Conservation (phyloP, 2,329 filamentous ascomycete genomes). For the Microdochium nivale region DNA sequence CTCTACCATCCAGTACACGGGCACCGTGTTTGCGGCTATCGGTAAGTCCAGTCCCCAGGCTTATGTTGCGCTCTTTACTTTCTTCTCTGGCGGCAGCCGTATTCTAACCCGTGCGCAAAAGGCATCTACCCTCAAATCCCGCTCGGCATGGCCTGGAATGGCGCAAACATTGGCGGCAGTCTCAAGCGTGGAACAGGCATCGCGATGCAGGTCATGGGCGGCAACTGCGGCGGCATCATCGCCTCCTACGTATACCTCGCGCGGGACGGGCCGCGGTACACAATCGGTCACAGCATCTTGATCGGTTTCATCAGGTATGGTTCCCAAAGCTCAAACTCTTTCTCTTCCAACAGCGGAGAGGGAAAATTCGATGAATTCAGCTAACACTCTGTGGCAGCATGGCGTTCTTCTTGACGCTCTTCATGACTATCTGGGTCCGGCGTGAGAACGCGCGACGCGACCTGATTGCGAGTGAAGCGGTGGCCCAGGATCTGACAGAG, state of each 20-base stretch:
- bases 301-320: slow-evolving; percentile 16
- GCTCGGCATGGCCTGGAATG: slow-evolving; percentile 48
- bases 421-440: slow-evolving; percentile 21
- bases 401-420: slow-evolving; percentile 20
- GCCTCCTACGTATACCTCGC: slow-evolving; percentile 38
- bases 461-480: slow-evolving; percentile 6
- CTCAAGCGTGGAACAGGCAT: slow-evolving; percentile 47
- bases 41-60: slow-evolving; percentile 15
- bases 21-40: slow-evolving; percentile 33
- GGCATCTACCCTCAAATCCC: slow-evolving; percentile 47
- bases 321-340: background rate
- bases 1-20: slow-evolving; percentile 36
- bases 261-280: slow-evolving; percentile 26
- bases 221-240: slow-evolving; percentile 32
- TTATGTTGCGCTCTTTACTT: background rate
- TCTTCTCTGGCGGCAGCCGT: background rate
- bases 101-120: background rate
- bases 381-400: slow-evolving; percentile 9
- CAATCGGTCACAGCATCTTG: slow-evolving; percentile 29
- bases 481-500: slow-evolving; percentile 12
- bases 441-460: slow-evolving; percentile 21
- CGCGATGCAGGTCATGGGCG: slow-evolving; percentile 43
- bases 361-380: background rate
- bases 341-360: background rate
- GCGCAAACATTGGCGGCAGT: slow-evolving; percentile 48